phyloP scores from a whole-genome alignment of 352 stramenopile species.

The Nothophytophthora sp. region DNA sequence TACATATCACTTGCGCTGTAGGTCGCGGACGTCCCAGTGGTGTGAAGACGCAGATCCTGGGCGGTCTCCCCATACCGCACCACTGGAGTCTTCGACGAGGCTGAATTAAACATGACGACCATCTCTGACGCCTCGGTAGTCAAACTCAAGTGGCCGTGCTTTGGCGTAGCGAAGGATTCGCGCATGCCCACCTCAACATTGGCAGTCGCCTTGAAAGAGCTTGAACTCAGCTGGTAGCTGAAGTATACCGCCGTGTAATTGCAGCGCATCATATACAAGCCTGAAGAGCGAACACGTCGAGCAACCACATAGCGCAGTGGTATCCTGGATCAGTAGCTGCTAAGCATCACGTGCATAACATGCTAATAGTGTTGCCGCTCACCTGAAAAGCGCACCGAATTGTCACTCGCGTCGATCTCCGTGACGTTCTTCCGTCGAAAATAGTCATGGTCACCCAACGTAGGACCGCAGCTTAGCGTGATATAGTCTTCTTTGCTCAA shows the following conservation, averaged over 20 bases:
- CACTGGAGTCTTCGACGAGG: constrained; percentile 39
- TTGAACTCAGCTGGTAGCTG: constrained; percentile 25
- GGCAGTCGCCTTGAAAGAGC: constrained; percentile 25
- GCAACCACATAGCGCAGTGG: neutral
- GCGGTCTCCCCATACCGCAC: constrained; percentile 41
- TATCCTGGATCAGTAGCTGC: too few relatives aligned
- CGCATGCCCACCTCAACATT: constrained; percentile 46
- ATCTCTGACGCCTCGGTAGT: constrained; percentile 53
- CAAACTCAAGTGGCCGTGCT: constrained; percentile 74
- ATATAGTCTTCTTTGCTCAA: constrained; percentile 51
- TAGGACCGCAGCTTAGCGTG: constrained; percentile 65
- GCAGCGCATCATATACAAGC: constrained; percentile 75
- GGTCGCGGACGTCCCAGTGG: constrained; percentile 49
- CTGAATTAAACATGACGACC: constrained; percentile 76
- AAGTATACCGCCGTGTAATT: constrained; percentile 70
- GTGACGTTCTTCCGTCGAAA: constrained; percentile 39
- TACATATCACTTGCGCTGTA: constrained; percentile 62
- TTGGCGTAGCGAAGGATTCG: constrained; percentile 53
- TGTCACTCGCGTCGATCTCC: constrained; percentile 20
- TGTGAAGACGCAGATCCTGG: constrained; percentile 18
- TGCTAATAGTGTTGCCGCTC: neutral
- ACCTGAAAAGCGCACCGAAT: constrained; percentile 61
- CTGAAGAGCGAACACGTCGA: neutral
- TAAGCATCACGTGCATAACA: too few relatives aligned
- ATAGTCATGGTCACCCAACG: constrained; percentile 45